Evolutionary conservation across 2,329 filamentous ascomycete genomes (phyloP).

Genomic region (Verticillium dahliae): DNA sequence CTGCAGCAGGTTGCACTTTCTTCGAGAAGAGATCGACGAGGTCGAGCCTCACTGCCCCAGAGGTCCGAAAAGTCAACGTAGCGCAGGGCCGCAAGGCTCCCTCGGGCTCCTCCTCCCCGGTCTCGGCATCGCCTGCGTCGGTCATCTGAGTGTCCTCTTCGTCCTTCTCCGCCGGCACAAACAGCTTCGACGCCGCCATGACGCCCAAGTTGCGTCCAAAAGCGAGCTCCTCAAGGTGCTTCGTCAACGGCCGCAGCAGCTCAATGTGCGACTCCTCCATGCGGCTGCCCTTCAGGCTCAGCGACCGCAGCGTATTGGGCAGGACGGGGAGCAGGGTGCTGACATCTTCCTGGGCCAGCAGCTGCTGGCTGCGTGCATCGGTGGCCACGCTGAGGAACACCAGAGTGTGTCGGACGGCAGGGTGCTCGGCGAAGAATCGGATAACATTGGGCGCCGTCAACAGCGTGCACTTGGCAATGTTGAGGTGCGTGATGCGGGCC

Average conservation of each 20-base stretch:
- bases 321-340: constrained; percentile 58
- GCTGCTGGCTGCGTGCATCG: constrained; percentile 65
- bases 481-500: constrained; percentile 69
- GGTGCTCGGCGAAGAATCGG: constrained; percentile 64
- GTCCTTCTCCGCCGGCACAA: constrained; percentile 39
- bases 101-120: constrained; percentile 16
- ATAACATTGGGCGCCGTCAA: constrained; percentile 62
- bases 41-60: constrained; percentile 50
- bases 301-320: constrained; percentile 60
- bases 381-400: constrained; percentile 68
- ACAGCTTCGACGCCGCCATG: constrained; percentile 58
- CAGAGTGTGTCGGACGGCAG: constrained; percentile 56
- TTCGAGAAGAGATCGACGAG: constrained; percentile 44
- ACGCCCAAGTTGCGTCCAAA: constrained; percentile 63
- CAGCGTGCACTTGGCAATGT: constrained; percentile 68
- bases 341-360: constrained; percentile 61
- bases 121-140: constrained; percentile 24
- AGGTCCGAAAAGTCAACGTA: constrained; percentile 76
- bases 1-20: constrained; percentile 50
- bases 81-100: constrained; percentile 54
- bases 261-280: constrained; percentile 60
- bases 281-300: constrained; percentile 70
- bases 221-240: constrained; percentile 70
- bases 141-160: constrained; percentile 10
- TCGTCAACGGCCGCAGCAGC: constrained; percentile 57